Evolutionary conservation across 441 rosid genomes (phyloP).

Genomic region (Hura crepitans): DNA sequence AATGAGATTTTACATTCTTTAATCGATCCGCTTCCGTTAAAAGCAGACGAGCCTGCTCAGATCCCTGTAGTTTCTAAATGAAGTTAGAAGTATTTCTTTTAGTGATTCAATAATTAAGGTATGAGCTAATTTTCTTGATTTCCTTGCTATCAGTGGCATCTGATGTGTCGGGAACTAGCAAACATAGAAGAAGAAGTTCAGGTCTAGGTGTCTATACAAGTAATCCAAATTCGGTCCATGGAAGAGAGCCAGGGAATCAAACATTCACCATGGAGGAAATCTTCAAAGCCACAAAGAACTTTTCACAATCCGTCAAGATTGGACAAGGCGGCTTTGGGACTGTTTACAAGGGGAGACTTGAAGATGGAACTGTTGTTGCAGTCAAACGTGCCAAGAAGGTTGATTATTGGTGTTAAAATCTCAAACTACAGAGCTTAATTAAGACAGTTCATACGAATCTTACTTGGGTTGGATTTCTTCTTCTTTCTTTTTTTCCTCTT

Average conservation of each 20-base stretch:
- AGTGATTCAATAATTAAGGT: background rate
- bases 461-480: background rate
- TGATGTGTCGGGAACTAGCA: conserved; percentile 28
- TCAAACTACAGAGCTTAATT: too few relatives aligned
- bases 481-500: too few relatives aligned
- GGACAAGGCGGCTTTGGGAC: conserved; percentile 96
- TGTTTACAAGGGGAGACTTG: conserved; percentile 74
- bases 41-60: conserved; percentile 5
- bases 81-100: background rate
- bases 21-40: background rate
- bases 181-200: conserved; percentile 43
- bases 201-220: conserved; percentile 30
- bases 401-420: background rate
- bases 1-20: background rate
- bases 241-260: conserved; percentile 40
- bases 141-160: conserved; percentile 26
- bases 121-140: background rate
- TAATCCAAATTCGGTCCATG: conserved; percentile 26
- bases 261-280: conserved; percentile 63
- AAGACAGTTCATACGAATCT: background rate
- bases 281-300: conserved; percentile 59
- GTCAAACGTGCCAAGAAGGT: conserved; percentile 93
- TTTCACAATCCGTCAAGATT: conserved; percentile 71
- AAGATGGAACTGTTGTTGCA: conserved; percentile 72
- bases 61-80: background rate